Evolutionary conservation across 2,329 filamentous ascomycete genomes (phyloP).

Genomic region (Exophiala bonariae): DNA sequence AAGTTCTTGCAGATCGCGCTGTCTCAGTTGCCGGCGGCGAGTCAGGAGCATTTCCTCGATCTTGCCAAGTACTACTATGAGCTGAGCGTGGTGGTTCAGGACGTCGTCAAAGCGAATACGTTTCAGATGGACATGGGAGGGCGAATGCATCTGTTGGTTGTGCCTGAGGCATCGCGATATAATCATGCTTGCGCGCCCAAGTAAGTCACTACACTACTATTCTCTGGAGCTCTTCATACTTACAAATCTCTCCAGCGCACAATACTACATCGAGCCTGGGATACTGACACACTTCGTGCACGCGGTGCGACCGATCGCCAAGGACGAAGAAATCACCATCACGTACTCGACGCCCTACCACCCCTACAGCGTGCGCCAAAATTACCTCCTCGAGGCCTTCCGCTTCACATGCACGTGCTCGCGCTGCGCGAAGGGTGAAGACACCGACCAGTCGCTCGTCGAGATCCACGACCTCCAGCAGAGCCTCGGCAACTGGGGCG

Average conservation of each 20-base stretch:
- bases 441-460: conserved; percentile 11
- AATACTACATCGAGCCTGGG: conserved; percentile 19
- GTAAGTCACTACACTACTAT: conserved; percentile 18
- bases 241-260: conserved; percentile 7
- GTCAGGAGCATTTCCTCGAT: conserved; percentile 10
- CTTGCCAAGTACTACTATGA: conserved; percentile 20
- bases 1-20: conserved; percentile 17
- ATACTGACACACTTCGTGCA: conserved; percentile 21
- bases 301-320: conserved; percentile 66
- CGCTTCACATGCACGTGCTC: conserved; percentile 22
- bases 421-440: conserved; percentile 15
- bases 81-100: conserved; percentile 16
- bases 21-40: conserved; percentile 17
- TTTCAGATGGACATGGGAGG: conserved; percentile 24
- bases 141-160: conserved; percentile 21
- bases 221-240: not conserved
- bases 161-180: conserved; percentile 21
- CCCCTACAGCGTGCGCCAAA: conserved; percentile 7
- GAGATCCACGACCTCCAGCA: conserved; percentile 19
- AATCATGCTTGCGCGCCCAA: conserved; percentile 26
- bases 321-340: conserved; percentile 93
- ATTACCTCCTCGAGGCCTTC: conserved; percentile 16
- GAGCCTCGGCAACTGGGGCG: conserved; percentile 17
- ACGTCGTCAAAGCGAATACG: conserved; percentile 24
- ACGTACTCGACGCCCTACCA: conserved; percentile 58